Base-by-base conservation (phyloP, 306 rosid species). In the Medicago ruthenica region DNA sequence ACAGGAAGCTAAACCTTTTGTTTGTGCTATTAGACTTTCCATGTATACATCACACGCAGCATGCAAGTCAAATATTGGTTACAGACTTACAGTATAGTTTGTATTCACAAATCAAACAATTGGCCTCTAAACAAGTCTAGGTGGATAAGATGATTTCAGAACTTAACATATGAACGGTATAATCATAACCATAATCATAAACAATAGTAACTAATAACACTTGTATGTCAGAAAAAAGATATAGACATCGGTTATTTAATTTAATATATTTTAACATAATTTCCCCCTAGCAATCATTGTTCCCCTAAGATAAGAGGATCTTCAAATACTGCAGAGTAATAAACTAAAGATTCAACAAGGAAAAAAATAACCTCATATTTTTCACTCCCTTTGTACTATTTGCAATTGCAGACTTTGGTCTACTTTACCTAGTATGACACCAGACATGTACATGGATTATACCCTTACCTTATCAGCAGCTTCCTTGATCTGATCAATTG, bases 401-500 rank as follows among this genome's bases (percentile, higher is more conserved):
- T 70, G 53, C 40, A 34, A 66, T 10, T 48, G 55, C 66, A 63
- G 36, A 7, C 41, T 34, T 34, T 34, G 37, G 37, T 34, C 37
- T 34, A 48, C 11, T 53, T 44, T 21, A 79, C 72, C 72, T 68
- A 27, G 3, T 48, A 53, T 67, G 47, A 41, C 70, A 40, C 62
- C 47, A 55, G 50, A 40, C 36, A 24, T 41, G 11, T 61, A 59
- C 9, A 11, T 58, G 54, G 55, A 36, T 91, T 89, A 91, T 70
- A 73, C 86, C 83, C 80, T 85, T 61, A 79, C 88, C 63, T 90
- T 95, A 50, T 84, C 77, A 24, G 98, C 98, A 64, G 96, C 92
- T 84, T 92, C 97, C 82, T 95, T 92, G 86, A 95, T 95, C 84
- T 95, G 98, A 20, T 91, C 93, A 53, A 95, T 87, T 22, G 97